Evolutionary conservation across 1,139 yeast genomes (phyloP), one percentile per base, ranked within the genome.

Genomic region (Candida sp.): DNA sequence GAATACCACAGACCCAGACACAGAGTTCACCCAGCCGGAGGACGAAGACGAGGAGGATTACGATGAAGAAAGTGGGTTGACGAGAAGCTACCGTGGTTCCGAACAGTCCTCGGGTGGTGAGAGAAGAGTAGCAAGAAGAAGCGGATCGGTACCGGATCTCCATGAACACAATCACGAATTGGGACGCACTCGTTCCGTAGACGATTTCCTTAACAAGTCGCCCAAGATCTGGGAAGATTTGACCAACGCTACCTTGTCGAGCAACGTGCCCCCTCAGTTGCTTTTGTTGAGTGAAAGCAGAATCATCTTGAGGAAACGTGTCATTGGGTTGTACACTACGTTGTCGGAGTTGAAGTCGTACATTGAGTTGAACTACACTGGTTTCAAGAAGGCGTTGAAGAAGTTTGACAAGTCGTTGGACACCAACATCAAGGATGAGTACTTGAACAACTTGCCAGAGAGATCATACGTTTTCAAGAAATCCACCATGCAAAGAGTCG

Each of bases 371-470:
- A 86, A 86, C 63, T 79, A 81, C 53, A 83, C 88, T 22, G 91
- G 90, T 22, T 86, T 86, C 66, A 77, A 80, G 52, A 86, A 86
- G 58, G 88, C 88, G 23, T 75, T 85, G 56, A 86, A 86, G 59
- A 86, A 86, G 63, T 86, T 85, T 61, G 92, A 86, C 65, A 86
- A 86, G 65, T 81, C 85, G 4, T 68, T 86, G 54, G 68, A 76
- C 49, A 73, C 80, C 6, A 60, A 66, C 42, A 58, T 77, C 50
- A 77, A 77, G 53, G 77, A 69, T 45, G 70, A 63, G 7, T 77
- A 75, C 58, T 63, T 77, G 51, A 56, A 59, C 27, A 61, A 62
- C 35, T 66, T 77, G 42, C 72, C 79, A 0, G 54, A 55, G 3
- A 65, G 59, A 38, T 65, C 78, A 4, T 73, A 71, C 54, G 62